Evolutionary conservation across 1,139 yeast genomes (phyloP), one percentile per base, ranked within the genome.

Genomic region (Pichia norvegensis): DNA sequence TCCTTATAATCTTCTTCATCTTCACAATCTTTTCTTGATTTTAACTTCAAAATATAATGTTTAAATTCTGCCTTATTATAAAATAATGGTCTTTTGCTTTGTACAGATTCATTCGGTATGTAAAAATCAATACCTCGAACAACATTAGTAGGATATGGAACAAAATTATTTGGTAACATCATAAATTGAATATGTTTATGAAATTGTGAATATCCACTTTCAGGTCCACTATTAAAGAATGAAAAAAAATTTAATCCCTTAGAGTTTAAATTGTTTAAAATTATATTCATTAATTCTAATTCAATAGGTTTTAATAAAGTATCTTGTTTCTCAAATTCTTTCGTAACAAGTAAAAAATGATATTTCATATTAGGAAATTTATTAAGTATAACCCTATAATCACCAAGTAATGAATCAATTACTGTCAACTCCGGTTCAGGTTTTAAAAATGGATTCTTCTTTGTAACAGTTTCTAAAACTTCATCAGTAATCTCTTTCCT

Each of bases 181-280:
- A 92, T 69, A 63, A 90, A 81, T 64, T 92, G 98, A 50, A 90
- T 65, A 66, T 92, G 98, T 58, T 86, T 86, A 66, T 92, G 98
- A 42, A 87, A 83, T 57, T 88, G 94, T 0, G 96, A 86, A 9
- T 96, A 95, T 1, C 97, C 98, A 54, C 95, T 81, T 56, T 79
- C 73, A 23, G 79, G 78, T 4, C 97, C 97, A 60, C 88, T 81
- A 62, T 92, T 92, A 72, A 78, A 92, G 64, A 92, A 90, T 0
- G 87, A 92, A 63, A 90, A 71, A 73, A 74, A 76, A 51, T 73
- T 69, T 22, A 66, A 63, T 5, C 31, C 22, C 17, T 2, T 40
- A 63, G 44, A 36, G 42, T 62, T 63, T 41, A 75, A 52, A 21
- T 63, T 60, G 17, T 62, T 58, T 48, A 90, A 67, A 21, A 85